Base-by-base conservation (phyloP, 2,329 filamentous ascomycete species). In the Aphanocladium album region DNA sequence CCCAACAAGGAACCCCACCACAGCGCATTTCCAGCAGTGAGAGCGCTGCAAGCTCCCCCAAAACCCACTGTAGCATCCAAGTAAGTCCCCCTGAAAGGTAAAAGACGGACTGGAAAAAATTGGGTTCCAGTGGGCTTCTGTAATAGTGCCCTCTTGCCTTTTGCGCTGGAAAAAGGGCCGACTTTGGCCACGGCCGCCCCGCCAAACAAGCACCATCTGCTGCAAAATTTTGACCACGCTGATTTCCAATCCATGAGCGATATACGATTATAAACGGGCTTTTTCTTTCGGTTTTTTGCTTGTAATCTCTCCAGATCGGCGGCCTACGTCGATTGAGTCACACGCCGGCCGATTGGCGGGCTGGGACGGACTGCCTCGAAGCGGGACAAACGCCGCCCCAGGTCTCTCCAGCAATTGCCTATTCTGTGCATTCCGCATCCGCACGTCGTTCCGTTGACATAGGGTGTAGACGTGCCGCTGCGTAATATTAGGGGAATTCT, bases 221-320 rank as follows among this genome's bases (percentile, higher is more conserved):
- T 27, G 6, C 30, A 25, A 2, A 14, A 16, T 27, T 49, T 49
- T 2, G 14, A 14, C 46, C 7, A 49, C 2, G 14, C 39, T 53
- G 50, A 53, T 53, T 53, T 53, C 50, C 50, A 53, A 52, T 52
- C 49, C 5, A 35, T 23, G 49, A 37, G 49, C n/a, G 11, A 37
- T 53, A 9, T 16, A 30, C 21, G 25, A 7, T 17, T 7, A 6
- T 3, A 16, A n/a, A n/a, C n/a, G n/a, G n/a, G n/a, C n/a, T n/a
- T n/a, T n/a, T n/a, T n/a, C n/a, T n/a, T n/a, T n/a, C n/a, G n/a
- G n/a, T n/a, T n/a, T n/a, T n/a, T n/a, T n/a, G n/a, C n/a, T n/a
- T n/a, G n/a, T n/a, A n/a, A n/a, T n/a, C n/a, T n/a, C n/a, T n/a
- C n/a, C 33, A 35, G 33, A 35, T 35, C 12, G 33, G n/a, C n/a